These are phyloP conservation scores for Martiniozyma abietophila DNA, from an alignment of 805 yeast species.

Conservation along the genomic window DNA sequence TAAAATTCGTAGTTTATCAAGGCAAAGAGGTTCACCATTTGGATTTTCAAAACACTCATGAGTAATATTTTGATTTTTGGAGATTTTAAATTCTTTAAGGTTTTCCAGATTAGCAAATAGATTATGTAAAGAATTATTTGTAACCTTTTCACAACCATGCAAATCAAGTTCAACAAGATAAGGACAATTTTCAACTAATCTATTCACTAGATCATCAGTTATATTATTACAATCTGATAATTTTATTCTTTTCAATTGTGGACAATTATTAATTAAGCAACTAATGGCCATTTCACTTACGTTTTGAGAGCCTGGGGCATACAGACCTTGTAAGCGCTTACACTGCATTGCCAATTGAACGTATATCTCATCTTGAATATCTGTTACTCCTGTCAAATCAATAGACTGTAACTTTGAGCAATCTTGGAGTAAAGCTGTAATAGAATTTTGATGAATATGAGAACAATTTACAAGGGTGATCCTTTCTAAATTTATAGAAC, in stretches of 20 bases:
- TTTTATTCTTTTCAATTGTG: conserved; percentile 72
- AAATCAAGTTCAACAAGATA: conserved; percentile 83
- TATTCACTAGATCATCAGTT: conserved; percentile 51
- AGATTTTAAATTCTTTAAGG: conserved; percentile 75
- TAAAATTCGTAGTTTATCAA: conserved; percentile 66
- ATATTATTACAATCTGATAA: conserved; percentile 63
- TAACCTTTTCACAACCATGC: conserved; percentile 68
- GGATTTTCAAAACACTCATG: conserved; percentile 46
- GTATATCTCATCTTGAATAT: conserved; percentile 62
- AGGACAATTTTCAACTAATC: conserved; percentile 63
- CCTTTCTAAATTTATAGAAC: conserved; percentile 73
- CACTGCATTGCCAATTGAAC: conserved; percentile 61
- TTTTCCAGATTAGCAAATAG: conserved; percentile 57
- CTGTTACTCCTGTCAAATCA: conserved; percentile 73
- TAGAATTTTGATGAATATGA: conserved; percentile 48
- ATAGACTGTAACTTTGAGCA: conserved; percentile 74
- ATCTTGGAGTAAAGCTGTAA: conserved; percentile 49
- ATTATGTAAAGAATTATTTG: conserved; percentile 49
- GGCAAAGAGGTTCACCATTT: conserved; percentile 25
- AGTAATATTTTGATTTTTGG: conserved; percentile 60
- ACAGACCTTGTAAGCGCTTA: conserved; percentile 75
- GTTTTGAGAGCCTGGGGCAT: conserved; percentile 75
- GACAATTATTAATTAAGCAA: conserved; percentile 51
- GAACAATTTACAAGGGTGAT: conserved; percentile 78
- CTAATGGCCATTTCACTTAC: conserved; percentile 59